A percentile compares a stretch with the other conserved stretches of the same genome.
phyloP scores from a whole-genome alignment of 225 moss, liverwort and hornwort genomes.

The Sphagnum tenellum region DNA sequence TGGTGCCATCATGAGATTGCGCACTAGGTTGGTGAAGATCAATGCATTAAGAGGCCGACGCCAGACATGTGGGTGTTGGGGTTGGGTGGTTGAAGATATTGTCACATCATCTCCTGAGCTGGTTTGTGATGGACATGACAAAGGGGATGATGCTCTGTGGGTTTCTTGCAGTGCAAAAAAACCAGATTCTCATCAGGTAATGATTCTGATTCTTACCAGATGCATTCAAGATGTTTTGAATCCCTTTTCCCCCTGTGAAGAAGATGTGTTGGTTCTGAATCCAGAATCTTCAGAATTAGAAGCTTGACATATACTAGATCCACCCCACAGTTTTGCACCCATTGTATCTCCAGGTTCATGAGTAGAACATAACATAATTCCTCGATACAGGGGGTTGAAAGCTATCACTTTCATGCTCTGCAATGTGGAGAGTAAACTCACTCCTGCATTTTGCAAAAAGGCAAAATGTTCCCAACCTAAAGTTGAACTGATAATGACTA shows the following conservation, averaged over 20 bases:
- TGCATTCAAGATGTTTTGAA: too few species aligned
- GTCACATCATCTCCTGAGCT: not conserved
- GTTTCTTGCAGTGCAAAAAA: too few species aligned
- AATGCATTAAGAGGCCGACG: conserved; percentile 11
- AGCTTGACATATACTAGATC: not conserved
- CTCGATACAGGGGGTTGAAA: too few species aligned
- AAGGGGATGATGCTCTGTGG: not conserved
- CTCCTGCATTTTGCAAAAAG: not conserved
- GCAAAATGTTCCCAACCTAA: not conserved
- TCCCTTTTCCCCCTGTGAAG: not conserved
- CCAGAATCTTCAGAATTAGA: too few species aligned
- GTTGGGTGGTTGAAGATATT: conserved; percentile 38
- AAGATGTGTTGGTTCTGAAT: not conserved
- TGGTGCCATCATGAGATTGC: conserved; percentile 40
- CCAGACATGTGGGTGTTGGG: conserved; percentile 55
- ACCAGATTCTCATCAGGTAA: too few species aligned
- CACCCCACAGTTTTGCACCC: too few species aligned
- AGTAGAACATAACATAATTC: too few species aligned
- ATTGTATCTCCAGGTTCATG: too few species aligned
- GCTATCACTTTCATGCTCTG: too few species aligned
- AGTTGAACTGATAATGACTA: not conserved
- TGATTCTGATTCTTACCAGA: too few species aligned
- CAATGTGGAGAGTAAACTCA: not conserved
- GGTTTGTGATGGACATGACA: not conserved
- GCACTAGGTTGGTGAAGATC: conserved; percentile 29